A percentile compares a stretch with the other conserved stretches of the same genome.
These are phyloP conservation scores for Allodekkera sacchari DNA, from an alignment of 805 yeast genomes.

Conservation along the genomic window DNA sequence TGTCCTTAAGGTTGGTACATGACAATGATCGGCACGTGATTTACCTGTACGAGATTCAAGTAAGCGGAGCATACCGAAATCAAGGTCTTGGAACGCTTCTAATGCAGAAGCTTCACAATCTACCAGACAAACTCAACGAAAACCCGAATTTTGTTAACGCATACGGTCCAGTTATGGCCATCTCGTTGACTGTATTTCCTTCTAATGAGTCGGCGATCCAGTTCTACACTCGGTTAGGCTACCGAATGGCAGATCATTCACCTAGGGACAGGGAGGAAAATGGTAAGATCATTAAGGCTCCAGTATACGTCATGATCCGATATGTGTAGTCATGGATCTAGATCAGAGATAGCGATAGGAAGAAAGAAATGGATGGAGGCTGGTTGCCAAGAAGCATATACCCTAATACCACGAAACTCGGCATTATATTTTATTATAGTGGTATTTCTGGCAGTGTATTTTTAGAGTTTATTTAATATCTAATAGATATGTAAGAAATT, in stretches of 20 bases:
- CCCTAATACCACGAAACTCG: too few relatives aligned
- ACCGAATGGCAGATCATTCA: conserved; percentile 29
- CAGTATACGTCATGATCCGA: conserved; percentile 29
- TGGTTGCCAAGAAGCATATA: too few relatives aligned
- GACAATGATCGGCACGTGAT: conserved; percentile 33
- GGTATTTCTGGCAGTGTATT: too few relatives aligned
- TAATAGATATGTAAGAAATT: too few relatives aligned
- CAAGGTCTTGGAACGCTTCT: conserved; percentile 30
- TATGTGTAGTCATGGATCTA: too few relatives aligned
- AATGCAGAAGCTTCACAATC: conserved; percentile 27
- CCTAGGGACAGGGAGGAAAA: conserved; percentile 36
- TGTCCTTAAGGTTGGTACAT: conserved; percentile 36
- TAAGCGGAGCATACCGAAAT: conserved; percentile 28
- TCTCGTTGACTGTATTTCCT: conserved; percentile 43
- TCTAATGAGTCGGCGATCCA: conserved; percentile 32
- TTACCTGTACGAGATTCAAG: conserved; percentile 53
- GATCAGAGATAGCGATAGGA: too few relatives aligned
- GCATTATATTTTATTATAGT: too few relatives aligned
- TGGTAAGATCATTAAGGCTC: conserved; percentile 34
- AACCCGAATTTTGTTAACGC: conserved; percentile 1
- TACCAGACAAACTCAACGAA: conserved; percentile 17
- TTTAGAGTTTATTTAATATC: too few relatives aligned
- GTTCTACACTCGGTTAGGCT: conserved; percentile 38
- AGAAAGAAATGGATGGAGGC: too few relatives aligned
- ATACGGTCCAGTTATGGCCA: conserved; percentile 18